phyloP scores from a whole-genome alignment of 495 filamentous ascomycete species.

The Trichoderma gamsii region DNA sequence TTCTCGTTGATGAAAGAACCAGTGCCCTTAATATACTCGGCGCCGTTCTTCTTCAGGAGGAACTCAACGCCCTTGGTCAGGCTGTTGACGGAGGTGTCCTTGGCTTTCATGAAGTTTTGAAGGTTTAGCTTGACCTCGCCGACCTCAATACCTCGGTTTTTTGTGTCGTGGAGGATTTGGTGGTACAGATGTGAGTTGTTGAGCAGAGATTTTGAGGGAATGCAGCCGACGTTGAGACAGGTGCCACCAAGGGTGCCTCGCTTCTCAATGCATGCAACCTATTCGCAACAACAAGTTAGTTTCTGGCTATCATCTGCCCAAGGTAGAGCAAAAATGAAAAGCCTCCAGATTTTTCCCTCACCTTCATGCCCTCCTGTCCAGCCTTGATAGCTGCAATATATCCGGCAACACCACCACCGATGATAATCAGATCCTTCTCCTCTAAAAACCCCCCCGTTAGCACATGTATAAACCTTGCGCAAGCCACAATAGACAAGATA shows the following conservation, averaged over 20 bases:
- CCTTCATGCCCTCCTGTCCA: constrained; percentile 95
- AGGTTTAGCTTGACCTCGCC: constrained; percentile 96
- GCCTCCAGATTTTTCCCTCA: constrained; percentile 32
- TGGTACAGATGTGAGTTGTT: constrained; percentile 99
- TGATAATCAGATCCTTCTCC: constrained; percentile 87
- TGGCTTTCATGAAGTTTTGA: constrained; percentile 93
- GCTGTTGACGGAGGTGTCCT: constrained; percentile 81
- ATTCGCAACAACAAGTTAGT: constrained; percentile 15
- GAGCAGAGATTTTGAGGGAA: constrained; percentile 97
- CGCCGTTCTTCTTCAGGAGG: constrained; percentile 96
- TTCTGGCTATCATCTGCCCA: constrained; percentile 2
- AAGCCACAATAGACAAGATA: neutral
- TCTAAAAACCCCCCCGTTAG: constrained; percentile 44
- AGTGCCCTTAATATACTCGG: constrained; percentile 92
- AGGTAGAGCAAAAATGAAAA: neutral
- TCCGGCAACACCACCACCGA: constrained; percentile 95
- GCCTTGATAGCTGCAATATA: constrained; percentile 99
- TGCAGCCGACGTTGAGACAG: constrained; percentile 98
- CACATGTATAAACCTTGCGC: constrained; percentile 20
- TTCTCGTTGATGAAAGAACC: constrained; percentile 82
- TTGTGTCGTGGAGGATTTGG: constrained; percentile 92
- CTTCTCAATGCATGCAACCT: constrained; percentile 99
- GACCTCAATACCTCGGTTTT: constrained; percentile 90
- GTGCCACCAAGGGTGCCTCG: constrained; percentile 91
- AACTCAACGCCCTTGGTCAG: constrained; percentile 97